phyloP scores from a whole-genome alignment of 1,284 basidiomycete species.

The Mycena citricolor region DNA sequence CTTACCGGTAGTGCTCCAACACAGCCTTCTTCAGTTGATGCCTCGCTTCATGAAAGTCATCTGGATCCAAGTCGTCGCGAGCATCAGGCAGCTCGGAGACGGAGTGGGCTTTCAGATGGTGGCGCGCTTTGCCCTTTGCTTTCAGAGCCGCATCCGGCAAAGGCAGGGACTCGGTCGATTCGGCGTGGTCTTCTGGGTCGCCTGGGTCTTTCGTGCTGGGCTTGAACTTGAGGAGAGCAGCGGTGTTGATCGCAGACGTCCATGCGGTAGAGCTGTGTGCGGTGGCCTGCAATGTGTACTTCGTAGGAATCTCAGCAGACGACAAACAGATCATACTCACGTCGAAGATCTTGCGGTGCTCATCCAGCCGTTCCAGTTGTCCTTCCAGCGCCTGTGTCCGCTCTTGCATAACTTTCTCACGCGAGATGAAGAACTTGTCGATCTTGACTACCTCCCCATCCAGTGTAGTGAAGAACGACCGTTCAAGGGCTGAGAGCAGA shows the following conservation, averaged over 20 bases:
- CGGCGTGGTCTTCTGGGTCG: constrained; percentile 1
- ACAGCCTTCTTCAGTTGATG: constrained; percentile 82
- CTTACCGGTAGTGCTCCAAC: constrained; percentile 81
- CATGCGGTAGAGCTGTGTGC: constrained; percentile 9
- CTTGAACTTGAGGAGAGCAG: constrained; percentile 11
- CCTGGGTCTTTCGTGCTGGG: not conserved
- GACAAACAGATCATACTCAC: constrained; percentile 45
- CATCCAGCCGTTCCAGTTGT: constrained; percentile 74
- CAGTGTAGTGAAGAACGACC: constrained; percentile 72
- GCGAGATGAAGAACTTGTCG: constrained; percentile 76
- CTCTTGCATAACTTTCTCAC: constrained; percentile 67
- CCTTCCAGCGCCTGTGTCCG: constrained; percentile 53
- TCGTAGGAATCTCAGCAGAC: too few relatives aligned
- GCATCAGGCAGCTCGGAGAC: too few relatives aligned
- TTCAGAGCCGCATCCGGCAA: not conserved
- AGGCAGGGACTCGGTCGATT: not conserved
- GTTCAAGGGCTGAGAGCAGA: constrained; percentile 58
- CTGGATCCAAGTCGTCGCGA: constrained; percentile 53
- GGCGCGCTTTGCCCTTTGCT: not conserved
- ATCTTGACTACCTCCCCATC: constrained; percentile 81
- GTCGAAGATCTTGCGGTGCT: constrained; percentile 68
- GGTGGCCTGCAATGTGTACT: constrained; percentile 25
- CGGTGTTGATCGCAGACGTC: constrained; percentile 7
- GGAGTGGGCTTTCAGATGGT: too few relatives aligned
- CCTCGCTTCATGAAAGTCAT: constrained; percentile 81